Evolutionary conservation across 2,329 filamentous ascomycete species (phyloP).

Genomic region (Cordyceps fumosorosea): DNA sequence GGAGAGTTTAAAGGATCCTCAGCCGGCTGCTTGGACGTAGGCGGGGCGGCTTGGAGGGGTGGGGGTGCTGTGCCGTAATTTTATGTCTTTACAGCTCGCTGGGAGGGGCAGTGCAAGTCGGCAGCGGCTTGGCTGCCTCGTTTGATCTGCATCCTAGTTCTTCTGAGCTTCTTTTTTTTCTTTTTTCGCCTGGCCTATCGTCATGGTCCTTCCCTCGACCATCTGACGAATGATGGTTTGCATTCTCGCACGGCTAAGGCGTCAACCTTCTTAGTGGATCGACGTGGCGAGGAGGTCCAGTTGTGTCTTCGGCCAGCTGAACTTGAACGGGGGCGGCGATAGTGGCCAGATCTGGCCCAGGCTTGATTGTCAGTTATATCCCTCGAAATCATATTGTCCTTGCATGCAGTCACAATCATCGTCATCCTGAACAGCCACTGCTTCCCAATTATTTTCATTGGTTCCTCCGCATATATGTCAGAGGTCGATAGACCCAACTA

Average conservation of each 20-base stretch:
- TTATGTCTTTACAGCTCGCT: constrained; percentile 1
- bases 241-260: background rate
- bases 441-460: constrained; percentile 7
- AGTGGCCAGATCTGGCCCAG: background rate
- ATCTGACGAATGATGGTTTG: background rate
- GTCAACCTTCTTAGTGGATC: background rate
- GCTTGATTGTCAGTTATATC: too few relatives aligned
- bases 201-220: background rate
- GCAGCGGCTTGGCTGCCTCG: background rate
- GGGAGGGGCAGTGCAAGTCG: constrained; percentile 2
- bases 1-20: background rate
- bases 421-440: background rate
- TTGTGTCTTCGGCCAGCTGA: background rate
- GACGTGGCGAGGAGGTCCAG: background rate
- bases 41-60: constrained; percentile 1
- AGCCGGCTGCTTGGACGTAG: background rate
- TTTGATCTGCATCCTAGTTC: background rate
- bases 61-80: background rate
- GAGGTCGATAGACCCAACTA: background rate
- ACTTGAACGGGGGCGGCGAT: background rate
- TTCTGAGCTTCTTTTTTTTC: too few relatives aligned
- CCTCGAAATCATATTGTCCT: too few relatives aligned
- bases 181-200: background rate
- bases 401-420: background rate
- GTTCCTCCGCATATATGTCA: background rate